phyloP scores from a whole-genome alignment of 208 protist species.

The Vickermania spadyakhi region DNA sequence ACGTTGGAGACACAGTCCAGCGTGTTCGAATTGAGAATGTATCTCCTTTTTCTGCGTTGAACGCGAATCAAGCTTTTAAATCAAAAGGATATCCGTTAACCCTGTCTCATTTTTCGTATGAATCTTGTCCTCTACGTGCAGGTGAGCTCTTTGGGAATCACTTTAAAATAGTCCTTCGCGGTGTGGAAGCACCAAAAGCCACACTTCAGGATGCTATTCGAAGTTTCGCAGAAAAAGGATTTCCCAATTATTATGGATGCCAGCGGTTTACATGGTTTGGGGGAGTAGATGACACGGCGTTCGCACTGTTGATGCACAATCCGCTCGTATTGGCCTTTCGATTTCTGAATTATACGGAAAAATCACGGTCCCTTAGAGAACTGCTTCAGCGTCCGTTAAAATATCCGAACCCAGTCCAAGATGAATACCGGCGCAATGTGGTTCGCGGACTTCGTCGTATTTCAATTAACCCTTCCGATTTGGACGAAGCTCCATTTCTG shows the following conservation, averaged over 20 bases:
- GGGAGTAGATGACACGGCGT: constrained; percentile 57
- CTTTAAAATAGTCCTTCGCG: constrained; percentile 72
- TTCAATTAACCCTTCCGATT: constrained; percentile 48
- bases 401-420: constrained; percentile 72
- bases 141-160: constrained; percentile 78
- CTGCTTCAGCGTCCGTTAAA: constrained; percentile 72
- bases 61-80: constrained; percentile 51
- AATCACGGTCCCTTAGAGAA: constrained; percentile 49
- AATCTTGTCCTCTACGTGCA: constrained; percentile 35
- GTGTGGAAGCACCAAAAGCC: constrained; percentile 37
- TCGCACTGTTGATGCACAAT: constrained; percentile 74
- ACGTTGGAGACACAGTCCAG: constrained; percentile 81
- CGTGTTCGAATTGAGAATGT: constrained; percentile 62
- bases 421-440: constrained; percentile 69
- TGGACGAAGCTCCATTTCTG: constrained; percentile 63
- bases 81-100: constrained; percentile 23
- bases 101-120: constrained; percentile 80
- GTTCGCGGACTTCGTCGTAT: constrained; percentile 67
- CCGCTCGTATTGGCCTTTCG: constrained; percentile 81
- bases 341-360: constrained; percentile 75
- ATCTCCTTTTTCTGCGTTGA: constrained; percentile 41
- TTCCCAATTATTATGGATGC: constrained; percentile 86
- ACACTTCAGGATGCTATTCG: constrained; percentile 35
- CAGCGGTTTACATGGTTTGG: constrained; percentile 88
- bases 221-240: constrained; percentile 43